These are phyloP conservation scores for Lactarius pseudohatsudake DNA, from an alignment of 768 basidiomycete species.

Conservation along the genomic window DNA sequence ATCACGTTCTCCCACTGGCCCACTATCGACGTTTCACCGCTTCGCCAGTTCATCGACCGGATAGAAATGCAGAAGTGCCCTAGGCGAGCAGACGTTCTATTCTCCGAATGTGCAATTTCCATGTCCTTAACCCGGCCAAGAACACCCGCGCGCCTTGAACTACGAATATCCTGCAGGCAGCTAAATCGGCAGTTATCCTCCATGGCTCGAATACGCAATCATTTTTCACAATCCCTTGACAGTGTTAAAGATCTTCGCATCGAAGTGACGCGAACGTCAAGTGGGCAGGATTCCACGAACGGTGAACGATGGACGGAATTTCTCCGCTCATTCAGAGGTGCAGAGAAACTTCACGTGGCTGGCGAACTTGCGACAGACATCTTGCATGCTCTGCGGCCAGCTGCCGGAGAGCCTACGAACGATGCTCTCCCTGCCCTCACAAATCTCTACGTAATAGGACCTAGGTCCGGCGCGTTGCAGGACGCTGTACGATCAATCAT, in stretches of 20 bases:
- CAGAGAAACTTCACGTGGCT: not conserved
- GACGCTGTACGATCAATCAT: not conserved
- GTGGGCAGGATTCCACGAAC: not conserved
- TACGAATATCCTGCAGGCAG: not conserved
- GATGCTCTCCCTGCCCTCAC: not conserved
- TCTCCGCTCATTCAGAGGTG: not conserved
- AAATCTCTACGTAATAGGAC: not conserved
- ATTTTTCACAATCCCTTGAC: not conserved
- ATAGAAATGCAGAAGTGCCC: not conserved
- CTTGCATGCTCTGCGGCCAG: not conserved
- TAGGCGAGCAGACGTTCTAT: not conserved
- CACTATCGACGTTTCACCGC: not conserved
- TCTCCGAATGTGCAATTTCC: not conserved
- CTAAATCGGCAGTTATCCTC: not conserved
- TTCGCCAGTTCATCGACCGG: not conserved
- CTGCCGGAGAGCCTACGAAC: not conserved
- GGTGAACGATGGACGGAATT: not conserved
- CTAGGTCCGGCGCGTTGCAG: not conserved
- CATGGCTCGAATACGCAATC: not conserved
- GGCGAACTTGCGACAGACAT: not conserved
- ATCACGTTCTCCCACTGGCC: not conserved
- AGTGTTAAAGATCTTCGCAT: not conserved
- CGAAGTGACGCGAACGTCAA: not conserved
- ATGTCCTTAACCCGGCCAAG: not conserved
- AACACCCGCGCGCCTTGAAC: not conserved